These are phyloP conservation scores for Fusarium decemcellulare DNA, from an alignment of 2,329 filamentous ascomycete species.

Conservation along the genomic window DNA sequence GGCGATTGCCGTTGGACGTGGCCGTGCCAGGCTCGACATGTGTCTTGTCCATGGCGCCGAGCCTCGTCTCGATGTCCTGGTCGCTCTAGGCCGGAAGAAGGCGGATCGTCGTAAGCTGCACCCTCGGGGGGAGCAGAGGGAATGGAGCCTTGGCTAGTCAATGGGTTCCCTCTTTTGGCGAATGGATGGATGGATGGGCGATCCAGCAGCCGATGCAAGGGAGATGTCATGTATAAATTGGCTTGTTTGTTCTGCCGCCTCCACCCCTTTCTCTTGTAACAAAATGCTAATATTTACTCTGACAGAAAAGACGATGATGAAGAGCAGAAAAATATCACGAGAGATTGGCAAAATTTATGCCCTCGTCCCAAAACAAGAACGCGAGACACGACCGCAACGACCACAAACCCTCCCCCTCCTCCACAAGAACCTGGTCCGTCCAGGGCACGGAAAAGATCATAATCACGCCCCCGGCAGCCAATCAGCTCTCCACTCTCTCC, in stretches of 20 bases:
- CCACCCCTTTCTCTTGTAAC: too few species aligned
- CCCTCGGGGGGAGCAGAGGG: slow-evolving; percentile 15
- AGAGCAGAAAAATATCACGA: slow-evolving; percentile 28
- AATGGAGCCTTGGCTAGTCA: slow-evolving; percentile 25
- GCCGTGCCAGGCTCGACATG: slow-evolving; percentile 2
- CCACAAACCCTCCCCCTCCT: background rate
- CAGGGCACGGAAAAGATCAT: background rate
- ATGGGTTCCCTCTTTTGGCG: slow-evolving; percentile 19
- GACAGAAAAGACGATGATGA: background rate
- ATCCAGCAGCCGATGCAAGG: too few species aligned
- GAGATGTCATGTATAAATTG: too few species aligned
- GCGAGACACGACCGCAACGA: background rate
- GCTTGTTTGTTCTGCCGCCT: too few species aligned
- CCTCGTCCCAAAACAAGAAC: background rate
- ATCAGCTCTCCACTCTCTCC: slow-evolving; percentile 5
- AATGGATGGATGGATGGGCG: background rate
- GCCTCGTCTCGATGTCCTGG: slow-evolving; percentile 1
- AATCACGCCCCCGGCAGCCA: slow-evolving; percentile 6
- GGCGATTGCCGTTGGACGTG: too few species aligned
- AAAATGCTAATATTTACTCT: too few species aligned
- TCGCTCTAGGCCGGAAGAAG: slow-evolving; percentile 26
- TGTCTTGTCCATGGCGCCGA: slow-evolving; percentile 21
- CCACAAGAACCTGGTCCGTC: background rate
- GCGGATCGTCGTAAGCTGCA: slow-evolving; percentile 28
- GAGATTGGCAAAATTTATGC: slow-evolving; percentile 17